Base-by-base conservation (phyloP, 192 early-diverging fungal genomes). In the Rhizophagus clarus region DNA sequence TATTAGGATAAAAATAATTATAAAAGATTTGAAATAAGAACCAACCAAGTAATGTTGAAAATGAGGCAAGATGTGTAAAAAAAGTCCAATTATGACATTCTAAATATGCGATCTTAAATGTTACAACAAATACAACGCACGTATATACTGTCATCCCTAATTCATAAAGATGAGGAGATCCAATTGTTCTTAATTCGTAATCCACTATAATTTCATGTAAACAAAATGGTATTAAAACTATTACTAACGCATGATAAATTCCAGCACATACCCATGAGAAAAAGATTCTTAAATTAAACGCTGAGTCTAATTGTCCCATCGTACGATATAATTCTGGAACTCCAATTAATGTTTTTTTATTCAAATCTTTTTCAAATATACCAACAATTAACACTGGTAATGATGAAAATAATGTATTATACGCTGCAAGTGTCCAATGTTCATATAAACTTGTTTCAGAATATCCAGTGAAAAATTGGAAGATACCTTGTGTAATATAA, bases 331-430 rank as follows among this genome's bases (percentile, higher is more conserved):
- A 84, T 83, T 95, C 92, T 1, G 95, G 95, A 47, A 91, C 88
- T 9, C 84, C 85, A 66, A 92, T 69, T 45, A 96, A 77, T 0
- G 91, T 93, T n/a, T 85, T 85, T 3, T 85, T 85, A 67, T 90
- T 89, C 79, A 96, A 80, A 78, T 96, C 94, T 81, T 93, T 91
- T 83, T 96, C 95, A 85, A 96, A 95, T 68, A 94, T 89, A 34
- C 94, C 94, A 32, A 94, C 88, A 6, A 92, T 89, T 61, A 95
- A 89, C 6, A 95, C 94, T 0, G 94, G 94, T 66, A 95, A 85
- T 0, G 92, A 92, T 20, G 93, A 92, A 80, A 95, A 96, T 79
- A 95, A 76, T 22, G 93, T 94, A 84, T 95, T 94, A 88, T 94
- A 95, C 79, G 95, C 88, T 2, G 92, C 89, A 26, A 96, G 85